Conservation (phyloP, 345 rosid genomes). For the Physaria fendleri region DNA sequence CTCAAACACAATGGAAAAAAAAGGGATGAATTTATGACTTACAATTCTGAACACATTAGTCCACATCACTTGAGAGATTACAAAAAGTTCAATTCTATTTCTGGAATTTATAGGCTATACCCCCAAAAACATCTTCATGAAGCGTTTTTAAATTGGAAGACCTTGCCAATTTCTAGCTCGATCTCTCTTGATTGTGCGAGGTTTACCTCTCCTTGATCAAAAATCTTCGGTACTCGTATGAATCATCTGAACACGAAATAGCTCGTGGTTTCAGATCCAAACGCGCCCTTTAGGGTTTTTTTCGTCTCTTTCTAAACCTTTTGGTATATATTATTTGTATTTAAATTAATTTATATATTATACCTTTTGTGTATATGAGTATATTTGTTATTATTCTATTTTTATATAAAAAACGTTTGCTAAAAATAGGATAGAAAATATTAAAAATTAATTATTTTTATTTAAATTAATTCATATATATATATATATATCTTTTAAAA, state of each 20-base stretch:
- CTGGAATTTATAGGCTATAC: neutral
- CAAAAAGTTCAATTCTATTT: neutral
- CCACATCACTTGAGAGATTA: slow-evolving; percentile 50
- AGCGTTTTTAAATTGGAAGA: neutral
- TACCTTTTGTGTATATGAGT: no score
- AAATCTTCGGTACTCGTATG: neutral
- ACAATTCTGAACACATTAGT: slow-evolving; percentile 86
- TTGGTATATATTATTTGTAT: no score
- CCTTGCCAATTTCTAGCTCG: neutral
- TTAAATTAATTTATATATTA: no score
- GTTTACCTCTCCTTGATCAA: neutral
- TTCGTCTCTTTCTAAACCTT: neutral
- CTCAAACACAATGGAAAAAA: neutral
- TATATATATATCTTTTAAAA: no score
- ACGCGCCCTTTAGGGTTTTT: slow-evolving; percentile 7
- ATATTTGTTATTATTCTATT: no score
- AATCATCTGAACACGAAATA: slow-evolving; percentile 4
- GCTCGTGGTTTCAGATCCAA: slow-evolving; percentile 1
- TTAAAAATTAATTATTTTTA: no score
- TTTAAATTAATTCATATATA: no score
- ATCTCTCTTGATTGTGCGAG: neutral
- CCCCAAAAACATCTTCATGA: neutral
- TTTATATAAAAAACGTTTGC: no score
- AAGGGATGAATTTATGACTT: slow-evolving; percentile 8
- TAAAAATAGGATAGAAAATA: no score